Conservation (phyloP, 768 basidiomycete species). For the Obba rivulosa region DNA sequence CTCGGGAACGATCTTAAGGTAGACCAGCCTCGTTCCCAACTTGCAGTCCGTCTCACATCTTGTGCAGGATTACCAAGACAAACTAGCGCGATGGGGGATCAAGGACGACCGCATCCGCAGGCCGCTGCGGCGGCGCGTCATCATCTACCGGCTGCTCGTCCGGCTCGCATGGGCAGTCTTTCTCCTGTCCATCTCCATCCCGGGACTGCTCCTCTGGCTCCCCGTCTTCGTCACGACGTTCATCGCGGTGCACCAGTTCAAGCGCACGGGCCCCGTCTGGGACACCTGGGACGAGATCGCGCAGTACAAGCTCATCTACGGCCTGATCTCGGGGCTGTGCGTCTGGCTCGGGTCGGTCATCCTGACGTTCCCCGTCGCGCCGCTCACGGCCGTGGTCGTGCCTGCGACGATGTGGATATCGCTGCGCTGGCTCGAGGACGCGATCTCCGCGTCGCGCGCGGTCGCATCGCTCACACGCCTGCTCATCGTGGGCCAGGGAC, state of each 20-base stretch:
- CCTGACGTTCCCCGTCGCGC: conserved; percentile 57
- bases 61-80: conserved; percentile 66
- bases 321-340: conserved; percentile 63
- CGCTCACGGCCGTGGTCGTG: conserved; percentile 52
- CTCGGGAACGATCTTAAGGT: conserved; percentile 58
- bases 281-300: conserved; percentile 90
- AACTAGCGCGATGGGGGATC: conserved; percentile 59
- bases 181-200: conserved; percentile 61
- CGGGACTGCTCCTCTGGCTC: conserved; percentile 77
- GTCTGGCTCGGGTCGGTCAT: conserved; percentile 56
- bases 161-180: conserved; percentile 59
- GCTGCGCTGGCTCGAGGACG: conserved; percentile 84
- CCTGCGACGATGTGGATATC: conserved; percentile 87
- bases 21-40: not conserved
- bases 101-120: conserved; percentile 84
- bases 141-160: conserved; percentile 59
- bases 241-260: conserved; percentile 68
- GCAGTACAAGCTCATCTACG: conserved; percentile 83
- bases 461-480: conserved; percentile 57
- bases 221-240: conserved; percentile 73
- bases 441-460: conserved; percentile 74
- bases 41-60: not conserved
- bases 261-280: conserved; percentile 75
- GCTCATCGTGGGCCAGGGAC: conserved; percentile 53
- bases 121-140: conserved; percentile 46